phyloP scores from a whole-genome alignment of 2,329 filamentous ascomycete species.

The Leptosphaerulina australis region DNA sequence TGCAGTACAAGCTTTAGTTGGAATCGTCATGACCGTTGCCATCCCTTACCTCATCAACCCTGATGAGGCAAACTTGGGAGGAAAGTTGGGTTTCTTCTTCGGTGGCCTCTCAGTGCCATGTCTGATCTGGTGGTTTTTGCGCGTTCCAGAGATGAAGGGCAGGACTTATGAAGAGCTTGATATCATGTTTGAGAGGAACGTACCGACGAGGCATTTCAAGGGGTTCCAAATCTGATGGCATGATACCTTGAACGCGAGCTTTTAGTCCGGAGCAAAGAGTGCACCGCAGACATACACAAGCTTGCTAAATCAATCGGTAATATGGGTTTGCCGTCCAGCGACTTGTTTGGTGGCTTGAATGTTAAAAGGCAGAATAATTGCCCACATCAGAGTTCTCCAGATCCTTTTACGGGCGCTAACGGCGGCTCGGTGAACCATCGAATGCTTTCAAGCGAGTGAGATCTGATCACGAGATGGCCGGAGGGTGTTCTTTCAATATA shows the following conservation, averaged over 20 bases:
- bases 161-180: constrained; percentile 50
- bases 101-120: constrained; percentile 40
- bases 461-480: background rate
- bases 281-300: too few species aligned
- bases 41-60: constrained; percentile 51
- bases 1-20: constrained; percentile 47
- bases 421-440: background rate
- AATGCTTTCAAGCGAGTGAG: background rate
- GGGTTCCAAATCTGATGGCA: constrained; percentile 6
- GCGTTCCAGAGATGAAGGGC: constrained; percentile 49
- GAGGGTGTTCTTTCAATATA: too few species aligned
- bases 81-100: constrained; percentile 51
- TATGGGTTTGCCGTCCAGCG: background rate
- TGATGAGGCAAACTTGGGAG: constrained; percentile 46
- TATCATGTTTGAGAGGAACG: constrained; percentile 44
- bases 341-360: background rate
- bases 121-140: constrained; percentile 44
- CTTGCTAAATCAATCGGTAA: too few species aligned
- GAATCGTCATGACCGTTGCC: constrained; percentile 40
- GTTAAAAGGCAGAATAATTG: background rate
- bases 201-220: constrained; percentile 14
- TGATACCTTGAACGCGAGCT: background rate
- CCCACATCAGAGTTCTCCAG: background rate
- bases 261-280: background rate
- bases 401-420: background rate